phyloP scores from a whole-genome alignment of 1,284 basidiomycete genomes.

The Pyrrhoderma lamaoense region DNA sequence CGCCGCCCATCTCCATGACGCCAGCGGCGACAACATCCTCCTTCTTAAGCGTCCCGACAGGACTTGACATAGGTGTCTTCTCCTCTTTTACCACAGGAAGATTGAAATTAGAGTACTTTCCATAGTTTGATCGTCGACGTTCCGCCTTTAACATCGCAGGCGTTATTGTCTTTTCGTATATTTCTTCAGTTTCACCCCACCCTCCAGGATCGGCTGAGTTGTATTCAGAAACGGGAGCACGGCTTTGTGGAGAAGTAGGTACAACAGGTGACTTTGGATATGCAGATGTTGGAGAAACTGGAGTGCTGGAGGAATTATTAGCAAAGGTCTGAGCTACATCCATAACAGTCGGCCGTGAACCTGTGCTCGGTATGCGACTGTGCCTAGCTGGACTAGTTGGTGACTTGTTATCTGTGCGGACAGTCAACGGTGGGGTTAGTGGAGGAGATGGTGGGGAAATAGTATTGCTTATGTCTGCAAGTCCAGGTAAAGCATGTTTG shows the following conservation, averaged over 20 bases:
- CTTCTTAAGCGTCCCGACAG: constrained; percentile 44
- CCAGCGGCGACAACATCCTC: constrained; percentile 22
- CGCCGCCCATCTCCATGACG: constrained; percentile 7
- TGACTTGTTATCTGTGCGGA: constrained; percentile 20
- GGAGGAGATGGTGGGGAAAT: constrained; percentile 16
- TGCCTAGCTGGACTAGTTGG: constrained; percentile 31
- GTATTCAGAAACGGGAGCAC: background rate
- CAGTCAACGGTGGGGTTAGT: constrained; percentile 18
- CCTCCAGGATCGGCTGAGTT: constrained; percentile 12
- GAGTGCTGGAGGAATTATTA: constrained; percentile 29
- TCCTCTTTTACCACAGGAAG: constrained; percentile 64
- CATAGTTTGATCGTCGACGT: constrained; percentile 57
- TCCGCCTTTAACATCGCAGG: constrained; percentile 30
- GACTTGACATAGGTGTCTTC: constrained; percentile 50
- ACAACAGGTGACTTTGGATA: constrained; percentile 15
- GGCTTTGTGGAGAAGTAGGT: background rate
- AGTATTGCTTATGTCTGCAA: constrained; percentile 20
- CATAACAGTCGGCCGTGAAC: constrained; percentile 66
- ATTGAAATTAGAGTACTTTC: constrained; percentile 52
- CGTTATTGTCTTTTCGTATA: constrained; percentile 8
- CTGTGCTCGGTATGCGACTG: constrained; percentile 56
- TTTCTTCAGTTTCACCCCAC: constrained; percentile 22
- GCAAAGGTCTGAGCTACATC: constrained; percentile 59
- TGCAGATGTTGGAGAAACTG: constrained; percentile 7
- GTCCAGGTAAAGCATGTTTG: constrained; percentile 35